Conservation (phyloP, 805 yeast species). For the Myxozyma nipponensis region DNA sequence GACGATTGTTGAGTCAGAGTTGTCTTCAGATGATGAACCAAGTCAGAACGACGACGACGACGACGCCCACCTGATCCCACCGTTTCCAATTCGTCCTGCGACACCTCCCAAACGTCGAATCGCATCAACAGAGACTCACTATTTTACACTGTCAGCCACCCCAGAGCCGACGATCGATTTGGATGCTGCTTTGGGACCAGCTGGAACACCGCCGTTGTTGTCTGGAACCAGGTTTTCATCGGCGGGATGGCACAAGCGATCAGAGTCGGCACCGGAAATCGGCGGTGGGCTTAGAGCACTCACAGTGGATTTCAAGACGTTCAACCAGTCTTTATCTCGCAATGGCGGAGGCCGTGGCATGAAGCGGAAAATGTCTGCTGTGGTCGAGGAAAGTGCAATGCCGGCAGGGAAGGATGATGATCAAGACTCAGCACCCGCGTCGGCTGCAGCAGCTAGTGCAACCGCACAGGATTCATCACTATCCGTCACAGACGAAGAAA, state of each 20-base stretch:
- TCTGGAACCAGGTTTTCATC: slow-evolving; percentile 15
- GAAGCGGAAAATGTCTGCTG: slow-evolving; percentile 33
- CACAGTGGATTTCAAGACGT: slow-evolving; percentile 19
- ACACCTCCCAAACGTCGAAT: slow-evolving; percentile 29
- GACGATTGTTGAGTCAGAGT: neutral
- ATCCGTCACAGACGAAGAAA: neutral
- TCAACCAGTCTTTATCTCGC: slow-evolving; percentile 11
- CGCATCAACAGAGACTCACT: slow-evolving; percentile 19
- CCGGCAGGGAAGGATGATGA: slow-evolving; percentile 14
- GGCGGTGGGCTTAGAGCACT: slow-evolving; percentile 21
- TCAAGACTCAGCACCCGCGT: neutral
- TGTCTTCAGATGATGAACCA: slow-evolving; percentile 10
- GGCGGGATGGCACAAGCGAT: slow-evolving; percentile 43
- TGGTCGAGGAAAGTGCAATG: slow-evolving; percentile 26
- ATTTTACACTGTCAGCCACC: slow-evolving; percentile 22
- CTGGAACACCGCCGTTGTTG: slow-evolving; percentile 32
- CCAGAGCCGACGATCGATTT: slow-evolving; percentile 58
- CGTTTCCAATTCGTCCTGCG: slow-evolving; percentile 18
- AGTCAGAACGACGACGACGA: slow-evolving; percentile 18
- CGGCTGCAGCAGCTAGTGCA: neutral
- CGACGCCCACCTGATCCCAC: slow-evolving; percentile 1
- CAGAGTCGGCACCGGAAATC: slow-evolving; percentile 57
- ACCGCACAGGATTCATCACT: neutral
- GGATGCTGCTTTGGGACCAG: slow-evolving; percentile 48
- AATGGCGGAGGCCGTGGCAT: slow-evolving; percentile 23